Evolutionary conservation across 192 early-diverging fungal genomes (phyloP), one percentile per base, ranked within the genome.

Genomic region (Mortierella alpina): DNA sequence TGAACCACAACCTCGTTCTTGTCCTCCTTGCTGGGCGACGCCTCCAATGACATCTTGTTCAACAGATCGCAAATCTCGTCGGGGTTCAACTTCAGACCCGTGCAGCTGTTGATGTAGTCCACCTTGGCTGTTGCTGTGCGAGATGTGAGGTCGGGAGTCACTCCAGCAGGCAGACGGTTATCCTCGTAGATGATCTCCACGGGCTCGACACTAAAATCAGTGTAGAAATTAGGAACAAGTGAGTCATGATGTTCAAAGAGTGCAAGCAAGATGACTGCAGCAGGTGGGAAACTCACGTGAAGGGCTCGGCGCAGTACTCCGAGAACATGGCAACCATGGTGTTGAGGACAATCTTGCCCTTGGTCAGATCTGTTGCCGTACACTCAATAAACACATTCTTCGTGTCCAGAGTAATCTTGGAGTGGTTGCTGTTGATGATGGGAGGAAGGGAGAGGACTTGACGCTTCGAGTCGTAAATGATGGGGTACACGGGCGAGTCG

Each of bases 331-430:
- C 88, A 63, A 97, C 88, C 66, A 99, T 82, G 53, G 96, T 97
- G 82, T 99, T 97, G 48, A 99, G 89, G 41, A 95, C 96, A 68
- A 94, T 91, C 68, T 95, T 92, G 68, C 92, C 96, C 90, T 99
- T 99, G 75, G 93, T 96, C 71, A 95, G 70, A 84, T 98, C 97
- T 22, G 96, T 98, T 22, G 96, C 98, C 7, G 98, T 99, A 82
- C 93, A 94, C 87, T 99, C 98, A 83, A 99, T 97, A 59, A 99
- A 93, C 48, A 99, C 93, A 72, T 99, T 98, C 85, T 92, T 95
- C 53, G 98, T 98, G 44, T 92, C 86, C 47, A 97, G 84, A 22
- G 89, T 93, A 82, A 99, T 99, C 86, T 99, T 99, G 74, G 96
- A 97, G 84, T 97, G 95, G 67, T 99, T 90, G 70, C 94, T 90